Percentiles rank a stretch among this genome's conserved stretches.
Conservation (phyloP, 1,284 basidiomycete genomes). For the Heliocybe sulcata region DNA sequence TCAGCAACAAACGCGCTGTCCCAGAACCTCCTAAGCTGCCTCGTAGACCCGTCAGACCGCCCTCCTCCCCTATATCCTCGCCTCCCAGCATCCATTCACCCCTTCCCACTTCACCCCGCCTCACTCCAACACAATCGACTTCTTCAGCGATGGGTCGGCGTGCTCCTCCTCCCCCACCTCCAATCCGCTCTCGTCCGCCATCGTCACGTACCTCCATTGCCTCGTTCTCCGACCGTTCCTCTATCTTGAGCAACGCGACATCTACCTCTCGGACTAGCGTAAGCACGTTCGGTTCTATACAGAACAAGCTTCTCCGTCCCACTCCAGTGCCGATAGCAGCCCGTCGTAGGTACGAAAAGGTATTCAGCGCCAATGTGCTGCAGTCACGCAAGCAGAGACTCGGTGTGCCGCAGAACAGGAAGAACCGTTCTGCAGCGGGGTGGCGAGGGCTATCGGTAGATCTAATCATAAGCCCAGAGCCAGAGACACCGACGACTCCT, state of each 20-base stretch:
- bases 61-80: conserved; percentile 12
- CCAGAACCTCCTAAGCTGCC: conserved; percentile 47
- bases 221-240: conserved; percentile 46
- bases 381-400: conserved; percentile 36
- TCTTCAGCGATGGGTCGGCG: conserved; percentile 6
- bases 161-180: conserved; percentile 7
- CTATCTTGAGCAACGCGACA: conserved; percentile 46
- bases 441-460: conserved; percentile 77
- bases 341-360: conserved; percentile 54
- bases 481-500: conserved; percentile 7
- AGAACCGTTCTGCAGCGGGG: conserved; percentile 51
- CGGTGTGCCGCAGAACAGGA: conserved; percentile 27
- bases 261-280: conserved; percentile 39
- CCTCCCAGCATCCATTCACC: conserved; percentile 9
- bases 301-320: conserved; percentile 27
- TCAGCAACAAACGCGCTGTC: conserved; percentile 18
- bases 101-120: conserved; percentile 13
- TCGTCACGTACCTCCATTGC: conserved; percentile 17
- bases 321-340: conserved; percentile 61
- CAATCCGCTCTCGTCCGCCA: conserved; percentile 11
- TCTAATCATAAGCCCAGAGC: conserved; percentile 44
- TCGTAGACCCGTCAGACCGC: conserved; percentile 31
- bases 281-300: conserved; percentile 22
- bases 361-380: conserved; percentile 54
- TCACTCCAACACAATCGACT: conserved; percentile 13